phyloP scores from a whole-genome alignment of 2,329 filamentous ascomycete species.

The Apiospora aurea region DNA sequence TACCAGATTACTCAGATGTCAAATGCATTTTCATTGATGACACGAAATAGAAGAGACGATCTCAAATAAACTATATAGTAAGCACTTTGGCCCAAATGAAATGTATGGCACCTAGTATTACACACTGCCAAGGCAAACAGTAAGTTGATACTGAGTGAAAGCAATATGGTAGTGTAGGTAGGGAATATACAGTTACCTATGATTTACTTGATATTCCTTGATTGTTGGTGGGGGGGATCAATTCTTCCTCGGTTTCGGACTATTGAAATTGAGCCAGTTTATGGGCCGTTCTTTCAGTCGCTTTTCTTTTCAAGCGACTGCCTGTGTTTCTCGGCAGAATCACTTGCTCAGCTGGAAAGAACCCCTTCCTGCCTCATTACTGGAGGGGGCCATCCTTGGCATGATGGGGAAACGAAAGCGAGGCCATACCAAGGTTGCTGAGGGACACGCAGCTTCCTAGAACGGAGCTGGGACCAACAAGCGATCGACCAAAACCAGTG shows the following conservation, averaged over 20 bases:
- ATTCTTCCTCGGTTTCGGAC: not conserved
- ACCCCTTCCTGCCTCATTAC: not conserved
- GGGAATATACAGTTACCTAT: no score
- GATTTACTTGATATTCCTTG: not conserved
- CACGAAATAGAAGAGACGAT: no score
- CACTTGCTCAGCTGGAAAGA: not conserved
- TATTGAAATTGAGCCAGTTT: not conserved
- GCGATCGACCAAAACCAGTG: not conserved
- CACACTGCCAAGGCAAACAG: no score
- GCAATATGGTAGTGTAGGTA: not conserved
- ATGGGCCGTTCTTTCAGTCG: no score
- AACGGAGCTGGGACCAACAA: not conserved
- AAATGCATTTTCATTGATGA: no score
- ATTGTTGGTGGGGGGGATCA: not conserved
- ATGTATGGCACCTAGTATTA: no score
- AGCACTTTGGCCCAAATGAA: no score
- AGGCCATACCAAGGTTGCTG: not conserved
- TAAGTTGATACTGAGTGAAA: not conserved
- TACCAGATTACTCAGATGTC: no score
- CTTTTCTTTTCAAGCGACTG: not conserved
- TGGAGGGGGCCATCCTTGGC: not conserved
- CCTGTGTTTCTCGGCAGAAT: not conserved
- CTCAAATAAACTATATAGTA: no score
- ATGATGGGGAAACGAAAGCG: slow-evolving; percentile 8
- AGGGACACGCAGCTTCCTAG: not conserved